These are phyloP conservation scores for Pisolithus thermaeus DNA, from an alignment of 1,284 basidiomycete species.

Conservation along the genomic window DNA sequence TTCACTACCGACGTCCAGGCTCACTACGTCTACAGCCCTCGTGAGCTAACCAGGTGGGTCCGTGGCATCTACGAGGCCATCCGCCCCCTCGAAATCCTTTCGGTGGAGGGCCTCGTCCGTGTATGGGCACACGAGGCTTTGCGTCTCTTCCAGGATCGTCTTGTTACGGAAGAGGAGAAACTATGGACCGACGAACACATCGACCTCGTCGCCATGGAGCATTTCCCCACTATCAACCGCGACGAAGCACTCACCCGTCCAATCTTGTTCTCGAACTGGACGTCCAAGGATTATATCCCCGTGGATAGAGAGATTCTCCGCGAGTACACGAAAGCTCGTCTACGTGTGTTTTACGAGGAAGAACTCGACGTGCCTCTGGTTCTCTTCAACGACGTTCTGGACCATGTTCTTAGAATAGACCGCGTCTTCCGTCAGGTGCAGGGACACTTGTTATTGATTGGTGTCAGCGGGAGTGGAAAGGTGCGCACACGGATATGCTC, in stretches of 20 bases:
- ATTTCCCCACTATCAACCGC: slow-evolving; percentile 90
- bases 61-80: slow-evolving; percentile 98
- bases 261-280: slow-evolving; percentile 99
- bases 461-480: slow-evolving; percentile 97
- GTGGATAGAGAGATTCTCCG: slow-evolving; percentile 91
- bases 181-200: slow-evolving; percentile 94
- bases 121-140: slow-evolving; percentile 99
- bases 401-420: slow-evolving; percentile 96
- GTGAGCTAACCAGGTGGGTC: slow-evolving; percentile 97
- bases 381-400: slow-evolving; percentile 96
- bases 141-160: slow-evolving; percentile 95
- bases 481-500: slow-evolving; percentile 37
- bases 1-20: slow-evolving; percentile 97
- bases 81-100: slow-evolving; percentile 83
- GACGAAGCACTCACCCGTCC: slow-evolving; percentile 83
- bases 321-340: slow-evolving; percentile 94
- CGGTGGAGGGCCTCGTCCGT: slow-evolving; percentile 91
- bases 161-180: slow-evolving; percentile 89
- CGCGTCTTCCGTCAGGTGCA: slow-evolving; percentile 99
- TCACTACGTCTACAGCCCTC: slow-evolving; percentile 98
- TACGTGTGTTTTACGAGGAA: slow-evolving; percentile 95
- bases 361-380: slow-evolving; percentile 98
- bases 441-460: slow-evolving; percentile 94
- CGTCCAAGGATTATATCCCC: slow-evolving; percentile 94
- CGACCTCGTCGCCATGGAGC: slow-evolving; percentile 75